phyloP scores from a whole-genome alignment of 2,329 filamentous ascomycete genomes.

The Penicillium freii region DNA sequence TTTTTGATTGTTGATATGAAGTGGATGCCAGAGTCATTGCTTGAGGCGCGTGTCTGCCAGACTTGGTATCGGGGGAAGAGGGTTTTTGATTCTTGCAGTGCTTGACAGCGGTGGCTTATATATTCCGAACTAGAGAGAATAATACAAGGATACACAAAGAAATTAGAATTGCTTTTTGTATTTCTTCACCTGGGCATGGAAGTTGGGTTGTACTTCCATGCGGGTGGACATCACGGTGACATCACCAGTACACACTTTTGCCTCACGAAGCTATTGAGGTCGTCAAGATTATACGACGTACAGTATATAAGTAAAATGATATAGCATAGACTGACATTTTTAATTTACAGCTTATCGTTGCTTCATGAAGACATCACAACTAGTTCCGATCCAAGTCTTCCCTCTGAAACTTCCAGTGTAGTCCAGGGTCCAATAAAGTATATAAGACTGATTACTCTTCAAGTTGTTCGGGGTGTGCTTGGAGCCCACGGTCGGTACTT shows the following conservation, averaged over 20 bases:
- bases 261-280: neutral
- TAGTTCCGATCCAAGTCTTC: neutral
- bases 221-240: neutral
- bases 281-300: neutral
- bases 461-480: conserved; percentile 3
- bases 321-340: neutral
- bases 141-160: neutral
- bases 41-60: conserved; percentile 42
- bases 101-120: neutral
- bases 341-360: neutral
- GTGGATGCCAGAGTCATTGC: conserved; percentile 42
- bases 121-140: neutral
- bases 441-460: neutral
- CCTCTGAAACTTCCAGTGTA: neutral
- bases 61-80: conserved; percentile 48
- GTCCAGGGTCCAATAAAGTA: neutral
- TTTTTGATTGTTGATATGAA: conserved; percentile 48
- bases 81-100: conserved; percentile 24
- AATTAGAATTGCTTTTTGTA: no score
- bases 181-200: neutral
- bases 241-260: neutral
- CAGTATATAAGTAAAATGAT: neutral
- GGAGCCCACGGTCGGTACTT: conserved; percentile 6
- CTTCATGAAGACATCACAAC: neutral
- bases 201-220: neutral